Conservation (phyloP, 108 stramenopile genomes). For the Hondaea fermentalgiana region DNA sequence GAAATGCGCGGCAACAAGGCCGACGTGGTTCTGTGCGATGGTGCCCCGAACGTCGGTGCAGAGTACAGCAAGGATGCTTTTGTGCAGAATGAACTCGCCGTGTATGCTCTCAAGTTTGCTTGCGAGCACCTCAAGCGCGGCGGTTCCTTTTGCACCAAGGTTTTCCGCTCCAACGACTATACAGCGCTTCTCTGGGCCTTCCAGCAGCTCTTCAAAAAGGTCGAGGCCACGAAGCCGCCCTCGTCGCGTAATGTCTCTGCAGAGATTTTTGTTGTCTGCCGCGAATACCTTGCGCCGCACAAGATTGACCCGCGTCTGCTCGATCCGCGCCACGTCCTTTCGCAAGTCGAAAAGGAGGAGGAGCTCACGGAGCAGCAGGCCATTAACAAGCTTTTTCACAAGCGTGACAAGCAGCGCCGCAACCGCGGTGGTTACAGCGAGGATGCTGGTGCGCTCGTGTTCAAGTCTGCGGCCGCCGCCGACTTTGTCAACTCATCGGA, state of each 20-base stretch:
- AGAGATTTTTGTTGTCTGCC: slow-evolving; percentile 94
- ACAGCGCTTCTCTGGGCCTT: slow-evolving; percentile 87
- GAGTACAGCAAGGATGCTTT: slow-evolving; percentile 92
- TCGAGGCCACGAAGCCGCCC: slow-evolving; percentile 85
- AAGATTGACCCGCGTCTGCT: slow-evolving; percentile 87
- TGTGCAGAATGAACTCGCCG: slow-evolving; percentile 88
- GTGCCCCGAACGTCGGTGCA: slow-evolving; percentile 98
- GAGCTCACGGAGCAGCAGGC: neutral
- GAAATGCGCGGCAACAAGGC: slow-evolving; percentile 61
- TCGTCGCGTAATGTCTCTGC: slow-evolving; percentile 82
- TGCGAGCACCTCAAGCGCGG: slow-evolving; percentile 72
- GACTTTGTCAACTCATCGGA: slow-evolving; percentile 75
- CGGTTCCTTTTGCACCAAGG: slow-evolving; percentile 91
- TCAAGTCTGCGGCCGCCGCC: slow-evolving; percentile 58
- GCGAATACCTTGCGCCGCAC: slow-evolving; percentile 67
- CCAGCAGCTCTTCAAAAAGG: slow-evolving; percentile 79
- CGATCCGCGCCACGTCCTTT: slow-evolving; percentile 94
- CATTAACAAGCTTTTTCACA: slow-evolving; percentile 76
- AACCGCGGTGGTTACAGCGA: slow-evolving; percentile 85
- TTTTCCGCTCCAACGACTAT: slow-evolving; percentile 94
- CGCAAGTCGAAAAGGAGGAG: slow-evolving; percentile 46
- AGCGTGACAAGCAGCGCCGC: slow-evolving; percentile 68
- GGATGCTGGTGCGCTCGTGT: slow-evolving; percentile 66
- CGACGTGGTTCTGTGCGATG: slow-evolving; percentile 97
- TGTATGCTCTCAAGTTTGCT: slow-evolving; percentile 90